A percentile compares a stretch with the other conserved stretches of the same genome.
Conservation (phyloP, 2,329 filamentous ascomycete species). For the Trichophyton mentagrophytes region DNA sequence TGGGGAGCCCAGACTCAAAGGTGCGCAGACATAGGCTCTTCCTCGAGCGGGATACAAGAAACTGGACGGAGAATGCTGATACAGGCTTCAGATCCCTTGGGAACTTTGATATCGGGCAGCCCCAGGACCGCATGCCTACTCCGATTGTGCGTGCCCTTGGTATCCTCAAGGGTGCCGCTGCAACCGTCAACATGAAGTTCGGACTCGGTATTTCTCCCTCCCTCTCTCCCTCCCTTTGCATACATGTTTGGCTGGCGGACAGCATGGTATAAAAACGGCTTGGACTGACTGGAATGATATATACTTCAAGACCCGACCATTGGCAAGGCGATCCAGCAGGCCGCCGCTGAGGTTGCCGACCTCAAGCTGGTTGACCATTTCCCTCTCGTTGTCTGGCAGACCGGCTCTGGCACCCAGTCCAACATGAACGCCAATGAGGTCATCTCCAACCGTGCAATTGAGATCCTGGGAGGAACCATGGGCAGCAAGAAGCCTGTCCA, state of each 20-base stretch:
- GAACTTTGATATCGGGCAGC: conserved; percentile 99
- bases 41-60: background rate
- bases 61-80: background rate
- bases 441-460: conserved; percentile 97
- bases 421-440: conserved; percentile 99
- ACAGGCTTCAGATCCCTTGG: conserved; percentile 53
- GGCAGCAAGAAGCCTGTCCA: conserved; percentile 97
- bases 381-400: conserved; percentile 98
- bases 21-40: conserved; percentile 20
- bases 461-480: conserved; percentile 88
- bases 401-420: conserved; percentile 93
- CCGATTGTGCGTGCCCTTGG: conserved; percentile 88
- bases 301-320: conserved; percentile 60
- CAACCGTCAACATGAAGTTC: conserved; percentile 87
- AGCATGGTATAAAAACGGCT: too few species aligned
- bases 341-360: conserved; percentile 81
- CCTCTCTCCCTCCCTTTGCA: too few species aligned
- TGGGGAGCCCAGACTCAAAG: conserved; percentile 97
- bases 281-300: too few species aligned
- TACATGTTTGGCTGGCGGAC: too few species aligned
- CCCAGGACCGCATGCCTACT: conserved; percentile 94
- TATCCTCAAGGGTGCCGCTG: conserved; percentile 92
- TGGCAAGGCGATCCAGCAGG: conserved; percentile 86
- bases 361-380: conserved; percentile 95
- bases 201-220: conserved; percentile 50